Percentiles rank a stretch among this genome's conserved stretches.
Evolutionary conservation across 495 filamentous ascomycete species (phyloP).

Genomic region (Daldinia grandis): DNA sequence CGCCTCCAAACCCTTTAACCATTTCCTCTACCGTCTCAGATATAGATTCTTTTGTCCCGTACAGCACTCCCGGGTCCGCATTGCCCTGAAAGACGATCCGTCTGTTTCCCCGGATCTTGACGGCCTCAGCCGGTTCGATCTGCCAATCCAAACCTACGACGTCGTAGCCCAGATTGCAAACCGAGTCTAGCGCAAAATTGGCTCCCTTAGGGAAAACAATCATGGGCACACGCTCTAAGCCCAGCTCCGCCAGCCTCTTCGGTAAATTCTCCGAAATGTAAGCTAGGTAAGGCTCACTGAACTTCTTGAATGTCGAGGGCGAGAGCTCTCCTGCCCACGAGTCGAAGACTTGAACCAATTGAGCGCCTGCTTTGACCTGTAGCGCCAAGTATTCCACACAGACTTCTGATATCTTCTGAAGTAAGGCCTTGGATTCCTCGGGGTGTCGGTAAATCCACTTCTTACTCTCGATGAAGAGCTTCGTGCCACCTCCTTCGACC

Average conservation of each 20-base stretch:
- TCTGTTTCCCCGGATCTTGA: constrained; percentile 75
- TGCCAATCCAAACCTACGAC: constrained; percentile 96
- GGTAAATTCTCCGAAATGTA: constrained; percentile 85
- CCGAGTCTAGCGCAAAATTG: constrained; percentile 91
- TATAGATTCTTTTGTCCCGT: constrained; percentile 82
- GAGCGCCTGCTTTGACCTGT: constrained; percentile 90
- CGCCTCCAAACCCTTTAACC: constrained; percentile 79
- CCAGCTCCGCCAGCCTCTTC: constrained; percentile 71
- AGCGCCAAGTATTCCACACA: constrained; percentile 93
- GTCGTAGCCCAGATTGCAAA: constrained; percentile 89
- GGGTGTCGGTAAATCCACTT: constrained; percentile 95
- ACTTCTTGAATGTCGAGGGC: constrained; percentile 79
- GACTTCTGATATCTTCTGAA: constrained; percentile 89
- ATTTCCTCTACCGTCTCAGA: constrained; percentile 81
- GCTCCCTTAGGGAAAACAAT: constrained; percentile 99
- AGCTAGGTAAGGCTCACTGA: constrained; percentile 84
- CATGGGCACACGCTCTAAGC: constrained; percentile 87
- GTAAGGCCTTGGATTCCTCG: constrained; percentile 75
- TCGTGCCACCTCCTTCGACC: constrained; percentile 96
- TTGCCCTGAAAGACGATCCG: constrained; percentile 87
- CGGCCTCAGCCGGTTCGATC: constrained; percentile 85
- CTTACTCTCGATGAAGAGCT: constrained; percentile 89
- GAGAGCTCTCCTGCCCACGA: constrained; percentile 97
- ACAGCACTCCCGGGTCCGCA: constrained; percentile 91
- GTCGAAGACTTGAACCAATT: constrained; percentile 97